Evolutionary conservation across 129 eudicot species (phyloP).

Genomic region (Calendula officinalis): DNA sequence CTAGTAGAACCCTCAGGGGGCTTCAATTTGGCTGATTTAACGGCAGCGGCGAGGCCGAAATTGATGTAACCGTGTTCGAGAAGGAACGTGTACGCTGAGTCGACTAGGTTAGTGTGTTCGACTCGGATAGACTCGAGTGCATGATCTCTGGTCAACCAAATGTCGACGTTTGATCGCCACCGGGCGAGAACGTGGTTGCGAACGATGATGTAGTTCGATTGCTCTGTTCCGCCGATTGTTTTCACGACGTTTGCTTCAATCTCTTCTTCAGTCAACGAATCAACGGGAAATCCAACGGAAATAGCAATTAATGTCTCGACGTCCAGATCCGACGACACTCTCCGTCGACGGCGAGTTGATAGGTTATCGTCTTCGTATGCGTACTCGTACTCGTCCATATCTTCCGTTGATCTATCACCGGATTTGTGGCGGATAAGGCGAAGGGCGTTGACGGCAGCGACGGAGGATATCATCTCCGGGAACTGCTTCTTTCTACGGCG

Average conservation of each 20-base stretch:
- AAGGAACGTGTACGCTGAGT: slow-evolving; percentile 67
- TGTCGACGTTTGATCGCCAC: slow-evolving; percentile 72
- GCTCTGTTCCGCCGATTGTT: slow-evolving; percentile 67
- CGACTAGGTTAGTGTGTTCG: slow-evolving; percentile 64
- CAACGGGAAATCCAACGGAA: slow-evolving; percentile 87
- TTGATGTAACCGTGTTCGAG: slow-evolving; percentile 81
- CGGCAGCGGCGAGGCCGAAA: slow-evolving; percentile 75
- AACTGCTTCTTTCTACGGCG: slow-evolving; percentile 82
- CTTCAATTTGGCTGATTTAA: slow-evolving; percentile 49
- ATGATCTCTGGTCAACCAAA: slow-evolving; percentile 68
- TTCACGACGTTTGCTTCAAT: slow-evolving; percentile 74
- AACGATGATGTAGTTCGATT: slow-evolving; percentile 72
- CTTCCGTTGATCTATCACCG: slow-evolving; percentile 28
- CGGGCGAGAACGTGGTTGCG: slow-evolving; percentile 79
- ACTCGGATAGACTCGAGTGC: slow-evolving; percentile 73
- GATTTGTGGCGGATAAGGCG: slow-evolving; percentile 61
- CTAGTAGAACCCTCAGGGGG: slow-evolving; percentile 39
- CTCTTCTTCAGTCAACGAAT: slow-evolving; percentile 87
- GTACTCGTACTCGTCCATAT: background rate
- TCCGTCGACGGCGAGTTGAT: slow-evolving; percentile 44
- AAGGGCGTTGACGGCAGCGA: slow-evolving; percentile 37
- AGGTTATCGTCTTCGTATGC: slow-evolving; percentile 22
- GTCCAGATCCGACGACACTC: slow-evolving; percentile 56
- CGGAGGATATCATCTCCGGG: slow-evolving; percentile 68
- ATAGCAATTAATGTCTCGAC: slow-evolving; percentile 81